Conservation (phyloP, 1,284 basidiomycete species). For the Microbotryum saponariae region DNA sequence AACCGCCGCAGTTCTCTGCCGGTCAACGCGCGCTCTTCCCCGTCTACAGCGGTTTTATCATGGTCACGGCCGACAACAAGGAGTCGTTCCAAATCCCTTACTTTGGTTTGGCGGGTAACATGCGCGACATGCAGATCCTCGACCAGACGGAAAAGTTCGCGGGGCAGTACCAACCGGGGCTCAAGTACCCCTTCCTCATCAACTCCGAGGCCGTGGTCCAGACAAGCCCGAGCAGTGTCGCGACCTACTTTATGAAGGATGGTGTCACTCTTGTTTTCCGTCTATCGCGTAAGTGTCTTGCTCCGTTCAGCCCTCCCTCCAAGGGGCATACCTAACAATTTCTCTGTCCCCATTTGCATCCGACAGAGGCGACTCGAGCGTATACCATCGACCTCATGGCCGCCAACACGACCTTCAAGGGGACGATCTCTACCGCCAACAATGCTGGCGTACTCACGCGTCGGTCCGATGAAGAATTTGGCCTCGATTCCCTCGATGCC, state of each 20-base stretch:
- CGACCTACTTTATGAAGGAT: neutral
- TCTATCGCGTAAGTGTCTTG: constrained; percentile 3
- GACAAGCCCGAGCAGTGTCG: constrained; percentile 7
- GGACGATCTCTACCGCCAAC: constrained; percentile 13
- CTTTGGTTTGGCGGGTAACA: constrained; percentile 23
- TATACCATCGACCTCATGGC: constrained; percentile 22
- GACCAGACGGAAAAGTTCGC: constrained; percentile 18
- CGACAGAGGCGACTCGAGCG: constrained; percentile 13
- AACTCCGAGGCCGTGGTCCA: constrained; percentile 5
- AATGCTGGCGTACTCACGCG: constrained; percentile 11
- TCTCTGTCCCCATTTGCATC: too few species aligned
- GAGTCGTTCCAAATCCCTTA: constrained; percentile 17
- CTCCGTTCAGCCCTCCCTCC: too few species aligned
- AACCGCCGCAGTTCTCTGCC: constrained; percentile 4
- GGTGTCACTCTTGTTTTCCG: constrained; percentile 12
- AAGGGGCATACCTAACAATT: too few species aligned
- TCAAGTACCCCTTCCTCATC: constrained; percentile 18
- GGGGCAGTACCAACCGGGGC: too few species aligned
- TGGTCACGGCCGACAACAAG: neutral
- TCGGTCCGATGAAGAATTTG: neutral
- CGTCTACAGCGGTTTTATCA: constrained; percentile 31
- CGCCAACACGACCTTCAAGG: constrained; percentile 16
- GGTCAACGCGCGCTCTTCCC: constrained; percentile 18
- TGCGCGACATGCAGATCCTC: constrained; percentile 30
- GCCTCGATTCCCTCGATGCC: too few species aligned